Base-by-base conservation (phyloP, 306 rosid genomes). In the Cyamopsis tetragonoloba region DNA sequence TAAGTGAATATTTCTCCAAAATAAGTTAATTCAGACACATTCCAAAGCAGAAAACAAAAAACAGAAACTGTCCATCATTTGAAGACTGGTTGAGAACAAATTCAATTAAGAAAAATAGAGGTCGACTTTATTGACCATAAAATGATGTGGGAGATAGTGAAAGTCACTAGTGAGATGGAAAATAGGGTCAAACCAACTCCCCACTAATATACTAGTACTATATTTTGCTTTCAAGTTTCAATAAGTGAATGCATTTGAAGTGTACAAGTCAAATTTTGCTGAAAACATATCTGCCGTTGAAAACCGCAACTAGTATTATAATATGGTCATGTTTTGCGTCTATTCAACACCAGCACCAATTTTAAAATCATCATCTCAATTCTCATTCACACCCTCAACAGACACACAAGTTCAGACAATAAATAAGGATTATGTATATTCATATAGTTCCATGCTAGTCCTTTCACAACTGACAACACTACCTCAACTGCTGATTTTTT, bases 301-400 rank as follows among this genome's bases (percentile, higher is more conserved):
- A n/a, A n/a, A 67, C 30, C 20, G 2, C 71, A 43, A 32, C 68
- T 15, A 51, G 62, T 43, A 54, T 56, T 28, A 5, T 12, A 18
- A 19, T n/a, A n/a, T 19, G 37, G 66, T 70, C 77, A 42, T 2
- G 62, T 17, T 70, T 62, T 71, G 20, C 68, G 24, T 57, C 73
- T 77, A 18, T 17, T 13, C 70, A 34, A 57, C 63, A 54, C 9
- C 22, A 18, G 55, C 13, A 35, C 15, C 6, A 44, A 13, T 7
- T 7, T n/a, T n/a, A n/a, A n/a, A 13, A n/a, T 44, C 43, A 55
- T 26, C 23, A 12, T 61, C 32, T 39, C 12, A 28, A 6, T 59
- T 58, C 26, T 37, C 70, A 39, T n/a, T n/a, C 62, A 71, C 68
- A 32, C 14, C 14, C 50, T 5, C 23, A 44, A 26, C 3, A 22